These are phyloP conservation scores for Nasturtium officinale DNA, from an alignment of 345 rosid species.

Conservation along the genomic window DNA sequence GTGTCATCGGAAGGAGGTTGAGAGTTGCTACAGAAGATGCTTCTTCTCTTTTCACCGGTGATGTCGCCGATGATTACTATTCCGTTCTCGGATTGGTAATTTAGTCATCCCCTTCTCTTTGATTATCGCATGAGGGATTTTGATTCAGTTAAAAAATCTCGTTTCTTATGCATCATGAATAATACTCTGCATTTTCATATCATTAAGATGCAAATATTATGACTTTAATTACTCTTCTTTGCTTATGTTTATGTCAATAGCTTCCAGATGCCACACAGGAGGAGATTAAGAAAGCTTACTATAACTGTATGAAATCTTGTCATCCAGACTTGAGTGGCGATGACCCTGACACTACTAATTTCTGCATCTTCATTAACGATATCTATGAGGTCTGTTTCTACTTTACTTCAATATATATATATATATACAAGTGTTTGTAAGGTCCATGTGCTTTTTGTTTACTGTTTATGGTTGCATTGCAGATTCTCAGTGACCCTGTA, in stretches of 20 bases:
- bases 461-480: slow-evolving; percentile 36
- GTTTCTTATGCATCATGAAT: not conserved
- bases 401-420: not conserved
- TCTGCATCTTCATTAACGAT: slow-evolving; percentile 94
- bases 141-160: not conserved
- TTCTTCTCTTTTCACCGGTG: slow-evolving; percentile 47
- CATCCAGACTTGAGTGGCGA: slow-evolving; percentile 95
- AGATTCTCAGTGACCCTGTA: slow-evolving; percentile 95
- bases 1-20: slow-evolving; percentile 36
- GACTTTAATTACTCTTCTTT: not conserved
- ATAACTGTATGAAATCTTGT: slow-evolving; percentile 95
- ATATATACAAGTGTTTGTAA: not conserved
- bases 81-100: slow-evolving; percentile 86
- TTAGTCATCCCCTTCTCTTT: not conserved
- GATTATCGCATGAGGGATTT: not conserved
- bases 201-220: not conserved
- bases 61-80: slow-evolving; percentile 80
- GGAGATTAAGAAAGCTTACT: slow-evolving; percentile 92
- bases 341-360: slow-evolving; percentile 78
- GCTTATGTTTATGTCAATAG: slow-evolving; percentile 34
- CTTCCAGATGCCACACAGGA: slow-evolving; percentile 86
- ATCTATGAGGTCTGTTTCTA: slow-evolving; percentile 67
- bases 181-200: not conserved
- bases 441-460: not conserved
- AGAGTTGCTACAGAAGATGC: slow-evolving; percentile 61